Evolutionary conservation across 441 rosid species (phyloP).

Genomic region (Monsonia emarginata): DNA sequence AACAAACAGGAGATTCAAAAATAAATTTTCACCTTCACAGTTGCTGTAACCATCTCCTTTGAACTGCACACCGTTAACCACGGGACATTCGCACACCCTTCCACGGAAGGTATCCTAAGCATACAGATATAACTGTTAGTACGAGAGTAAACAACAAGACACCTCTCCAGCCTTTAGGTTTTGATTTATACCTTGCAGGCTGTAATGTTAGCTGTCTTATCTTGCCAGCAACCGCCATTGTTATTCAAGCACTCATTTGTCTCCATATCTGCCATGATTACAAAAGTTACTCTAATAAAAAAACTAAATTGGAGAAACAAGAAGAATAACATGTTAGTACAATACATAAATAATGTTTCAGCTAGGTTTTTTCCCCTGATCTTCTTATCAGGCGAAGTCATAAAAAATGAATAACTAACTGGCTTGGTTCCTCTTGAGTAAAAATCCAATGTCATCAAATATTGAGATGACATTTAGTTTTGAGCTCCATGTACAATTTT

Average conservation of each 20-base stretch:
- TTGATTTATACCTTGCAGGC: conserved; percentile 73
- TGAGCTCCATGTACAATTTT: no score
- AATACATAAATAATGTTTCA: no score
- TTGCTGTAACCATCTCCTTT: conserved; percentile 94
- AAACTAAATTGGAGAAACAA: background rate
- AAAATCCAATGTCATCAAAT: no score
- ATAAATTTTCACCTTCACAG: conserved; percentile 63
- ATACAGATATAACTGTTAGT: conserved; percentile 6
- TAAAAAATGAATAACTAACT: no score
- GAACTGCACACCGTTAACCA: conserved; percentile 83
- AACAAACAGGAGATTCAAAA: no score
- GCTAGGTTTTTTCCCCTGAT: no score
- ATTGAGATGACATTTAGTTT: no score
- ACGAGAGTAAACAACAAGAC: background rate
- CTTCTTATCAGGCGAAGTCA: no score
- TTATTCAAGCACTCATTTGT: conserved; percentile 92
- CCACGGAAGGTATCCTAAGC: conserved; percentile 95
- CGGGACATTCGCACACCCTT: conserved; percentile 85
- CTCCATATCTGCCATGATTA: conserved; percentile 70
- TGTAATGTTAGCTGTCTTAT: conserved; percentile 62
- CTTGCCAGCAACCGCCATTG: conserved; percentile 95
- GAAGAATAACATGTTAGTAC: no score
- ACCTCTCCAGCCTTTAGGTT: conserved; percentile 11
- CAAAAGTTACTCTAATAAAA: conserved; percentile 6
- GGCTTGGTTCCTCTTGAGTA: no score